A percentile compares a stretch with the other conserved stretches of the same genome.
Conservation (phyloP, 345 rosid genomes). For the Lepidium africanum region DNA sequence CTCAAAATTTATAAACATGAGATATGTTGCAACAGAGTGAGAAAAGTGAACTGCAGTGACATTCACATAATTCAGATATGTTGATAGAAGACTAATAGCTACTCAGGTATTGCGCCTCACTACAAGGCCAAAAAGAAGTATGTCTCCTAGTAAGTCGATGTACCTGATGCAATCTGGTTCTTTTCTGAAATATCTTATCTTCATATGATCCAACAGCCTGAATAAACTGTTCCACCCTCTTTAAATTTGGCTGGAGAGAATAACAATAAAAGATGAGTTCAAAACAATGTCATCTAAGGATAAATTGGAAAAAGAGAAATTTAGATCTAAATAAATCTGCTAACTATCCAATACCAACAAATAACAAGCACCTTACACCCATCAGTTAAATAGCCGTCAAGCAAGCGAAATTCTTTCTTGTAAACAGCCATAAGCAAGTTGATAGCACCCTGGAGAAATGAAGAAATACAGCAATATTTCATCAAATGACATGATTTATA, state of each 20-base stretch:
- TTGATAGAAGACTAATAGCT: neutral
- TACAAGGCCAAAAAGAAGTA: neutral
- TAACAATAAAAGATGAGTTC: neutral
- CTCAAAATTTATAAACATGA: neutral
- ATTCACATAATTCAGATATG: neutral
- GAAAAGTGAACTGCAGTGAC: neutral
- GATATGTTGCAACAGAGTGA: neutral
- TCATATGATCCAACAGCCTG: conserved; percentile 90
- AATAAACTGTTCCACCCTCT: conserved; percentile 79
- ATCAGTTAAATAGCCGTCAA: conserved; percentile 83
- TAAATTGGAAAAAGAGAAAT: conserved; percentile 3
- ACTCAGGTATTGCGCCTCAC: neutral
- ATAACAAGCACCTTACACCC: conserved; percentile 59
- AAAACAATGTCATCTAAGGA: conserved; percentile 7
- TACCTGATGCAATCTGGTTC: conserved; percentile 79
- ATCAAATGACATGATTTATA: neutral
- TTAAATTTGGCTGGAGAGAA: conserved; percentile 62
- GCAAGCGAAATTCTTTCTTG: conserved; percentile 73
- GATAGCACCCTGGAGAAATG: conserved; percentile 77
- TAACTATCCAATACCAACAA: conserved; percentile 1
- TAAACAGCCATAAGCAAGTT: conserved; percentile 86
- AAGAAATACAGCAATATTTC: conserved; percentile 3
- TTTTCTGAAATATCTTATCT: conserved; percentile 90
- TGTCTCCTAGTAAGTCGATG: neutral
- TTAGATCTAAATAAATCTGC: neutral